Base-by-base conservation (phyloP, 148 eudicot species). In the Vaccinium myrtillus region DNA sequence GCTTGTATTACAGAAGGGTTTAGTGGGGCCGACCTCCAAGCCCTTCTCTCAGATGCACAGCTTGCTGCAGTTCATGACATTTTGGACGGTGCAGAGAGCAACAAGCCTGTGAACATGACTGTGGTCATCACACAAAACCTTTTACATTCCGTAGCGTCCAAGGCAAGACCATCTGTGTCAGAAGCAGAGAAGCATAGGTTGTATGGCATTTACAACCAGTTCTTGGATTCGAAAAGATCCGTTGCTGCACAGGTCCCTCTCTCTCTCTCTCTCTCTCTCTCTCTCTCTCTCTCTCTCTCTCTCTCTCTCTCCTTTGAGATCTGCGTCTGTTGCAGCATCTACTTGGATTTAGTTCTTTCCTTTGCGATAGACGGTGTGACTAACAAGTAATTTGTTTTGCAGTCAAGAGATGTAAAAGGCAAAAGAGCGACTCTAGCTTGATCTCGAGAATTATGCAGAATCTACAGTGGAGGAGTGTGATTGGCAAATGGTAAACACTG, bases 11-110 rank as follows among this genome's bases (percentile, higher is more conserved):
- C 98, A 32, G 95, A 94, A 82, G 99, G 98, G 82, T 95, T 95
- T 83, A 97, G 99, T 84, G 99, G 99, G 78, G 99, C 99, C 36
- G 99, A 97, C 91, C 99, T 97, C 61, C 98, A 95, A 91, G 99
- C 99, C 36, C 98, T 95, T 86, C 93, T 97, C 75, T 97, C 98
- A 27, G 99, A 97, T 85, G 92, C 98, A 85, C 98, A 97, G 90
- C 90, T 95, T 88, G 99, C 94, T 78, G 98, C 98, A 56, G 94
- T 95, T 87, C 98, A 97, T 59, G 90, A 95, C 85, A 85, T 94
- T 85, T 87, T 94, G 59, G 94, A 89, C 74, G 84, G 86, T 84
- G 89, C 90, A 30, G 87, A 91, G 75, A 87, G 82, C 59, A 84
- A 84, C 39, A 87, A 91, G 83, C 51, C 90, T 59, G 91, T 81